These are phyloP conservation scores for Solanum lycopersicoides DNA, from an alignment of 257 asterid species.

Conservation along the genomic window DNA sequence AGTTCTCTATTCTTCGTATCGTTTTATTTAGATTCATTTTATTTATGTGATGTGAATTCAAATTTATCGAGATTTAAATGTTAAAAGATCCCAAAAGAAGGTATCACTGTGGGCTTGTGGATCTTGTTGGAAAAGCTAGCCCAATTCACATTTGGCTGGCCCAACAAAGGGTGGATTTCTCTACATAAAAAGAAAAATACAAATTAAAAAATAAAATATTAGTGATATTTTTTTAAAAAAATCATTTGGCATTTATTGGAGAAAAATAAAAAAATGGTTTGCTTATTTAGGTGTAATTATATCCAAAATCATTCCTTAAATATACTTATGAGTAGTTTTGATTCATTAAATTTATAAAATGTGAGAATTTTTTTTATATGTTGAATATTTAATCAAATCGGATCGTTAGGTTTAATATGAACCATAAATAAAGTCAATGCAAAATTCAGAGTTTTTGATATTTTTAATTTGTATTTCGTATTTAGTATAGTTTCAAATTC, in stretches of 20 bases:
- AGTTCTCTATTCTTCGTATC: background rate
- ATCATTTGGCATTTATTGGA: background rate
- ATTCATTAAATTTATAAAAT: background rate
- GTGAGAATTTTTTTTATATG: background rate
- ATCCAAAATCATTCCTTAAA: background rate
- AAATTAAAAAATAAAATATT: background rate
- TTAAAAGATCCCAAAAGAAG: background rate
- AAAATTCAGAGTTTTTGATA: background rate
- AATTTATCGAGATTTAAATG: background rate
- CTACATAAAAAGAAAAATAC: background rate
- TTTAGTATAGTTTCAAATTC: background rate
- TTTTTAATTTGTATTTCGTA: background rate
- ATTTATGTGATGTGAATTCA: background rate
- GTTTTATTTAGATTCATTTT: background rate
- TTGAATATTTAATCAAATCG: background rate
- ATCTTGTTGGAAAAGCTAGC: background rate
- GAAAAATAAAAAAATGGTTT: background rate
- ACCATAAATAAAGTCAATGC: no score
- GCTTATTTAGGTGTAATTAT: background rate
- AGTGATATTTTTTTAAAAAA: background rate
- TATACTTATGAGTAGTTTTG: background rate
- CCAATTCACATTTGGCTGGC: background rate
- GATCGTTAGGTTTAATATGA: background rate
- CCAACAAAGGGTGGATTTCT: background rate
- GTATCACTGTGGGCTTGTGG: background rate